Percentiles rank a stretch among this genome's conserved stretches.
Evolutionary conservation across 2,329 filamentous ascomycete genomes (phyloP).

Genomic region (Ophiostoma australiae): DNA sequence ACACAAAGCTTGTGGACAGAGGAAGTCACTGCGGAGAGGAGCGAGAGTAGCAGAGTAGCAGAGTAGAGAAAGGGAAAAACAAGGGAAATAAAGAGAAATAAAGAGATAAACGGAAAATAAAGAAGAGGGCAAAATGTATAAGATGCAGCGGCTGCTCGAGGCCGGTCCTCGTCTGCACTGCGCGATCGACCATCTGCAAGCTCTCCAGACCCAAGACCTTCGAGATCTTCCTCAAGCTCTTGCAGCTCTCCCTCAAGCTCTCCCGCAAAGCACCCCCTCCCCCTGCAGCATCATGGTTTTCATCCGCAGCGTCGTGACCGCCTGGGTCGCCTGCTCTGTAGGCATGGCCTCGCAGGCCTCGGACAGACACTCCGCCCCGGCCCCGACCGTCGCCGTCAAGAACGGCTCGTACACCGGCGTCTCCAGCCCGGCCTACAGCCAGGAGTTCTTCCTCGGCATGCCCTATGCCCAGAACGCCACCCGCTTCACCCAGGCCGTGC

Average conservation of each 20-base stretch:
- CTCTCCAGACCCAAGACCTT: conserved; percentile 1
- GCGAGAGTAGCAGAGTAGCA: not conserved
- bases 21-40: not conserved
- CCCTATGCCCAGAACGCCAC: conserved; percentile 48
- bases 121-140: not conserved
- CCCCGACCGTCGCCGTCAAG: conserved; percentile 23
- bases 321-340: conserved; percentile 18
- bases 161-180: not conserved
- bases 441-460: conserved; percentile 52
- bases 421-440: conserved; percentile 36
- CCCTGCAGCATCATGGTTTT: conserved; percentile 1
- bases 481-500: conserved; percentile 33
- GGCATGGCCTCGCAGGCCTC: not conserved
- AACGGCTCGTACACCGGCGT: conserved; percentile 39
- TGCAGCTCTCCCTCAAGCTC: not conserved
- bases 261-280: not conserved
- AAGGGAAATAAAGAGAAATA: too few relatives aligned
- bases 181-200: not conserved
- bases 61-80: too few relatives aligned
- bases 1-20: not conserved
- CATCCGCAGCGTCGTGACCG: conserved; percentile 3
- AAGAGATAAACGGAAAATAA: too few relatives aligned
- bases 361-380: not conserved
- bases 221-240: not conserved
- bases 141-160: conserved; percentile 2